Evolutionary conservation across 2,329 filamentous ascomycete genomes (phyloP).

Genomic region (Fusarium oxysporum): DNA sequence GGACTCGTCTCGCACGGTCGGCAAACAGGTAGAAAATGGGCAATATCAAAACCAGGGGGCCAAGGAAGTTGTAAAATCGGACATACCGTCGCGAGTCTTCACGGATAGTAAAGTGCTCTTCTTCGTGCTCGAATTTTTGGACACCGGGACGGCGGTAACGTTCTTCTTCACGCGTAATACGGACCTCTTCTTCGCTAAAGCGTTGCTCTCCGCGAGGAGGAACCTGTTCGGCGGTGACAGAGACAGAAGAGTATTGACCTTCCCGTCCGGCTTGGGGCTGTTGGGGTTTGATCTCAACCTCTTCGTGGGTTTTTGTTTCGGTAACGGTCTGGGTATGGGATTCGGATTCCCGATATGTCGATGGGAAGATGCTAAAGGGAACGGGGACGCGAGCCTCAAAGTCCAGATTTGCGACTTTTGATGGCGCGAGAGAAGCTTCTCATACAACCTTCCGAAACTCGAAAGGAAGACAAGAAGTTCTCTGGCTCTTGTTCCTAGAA

Average conservation of each 20-base stretch:
- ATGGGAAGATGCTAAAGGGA: slow-evolving; percentile 99
- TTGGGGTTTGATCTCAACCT: slow-evolving; percentile 83
- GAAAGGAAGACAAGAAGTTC: slow-evolving; percentile 78
- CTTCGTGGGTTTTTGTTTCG: slow-evolving; percentile 79
- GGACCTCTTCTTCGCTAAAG: slow-evolving; percentile 86
- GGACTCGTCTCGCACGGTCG: neutral
- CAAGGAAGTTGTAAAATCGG: slow-evolving; percentile 22
- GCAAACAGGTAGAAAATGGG: neutral
- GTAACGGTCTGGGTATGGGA: slow-evolving; percentile 64
- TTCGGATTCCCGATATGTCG: slow-evolving; percentile 81
- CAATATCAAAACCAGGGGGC: neutral
- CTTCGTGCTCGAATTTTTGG: slow-evolving; percentile 52
- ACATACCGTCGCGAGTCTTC: slow-evolving; percentile 66
- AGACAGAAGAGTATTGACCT: slow-evolving; percentile 87
- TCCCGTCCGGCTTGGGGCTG: slow-evolving; percentile 95
- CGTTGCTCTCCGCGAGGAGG: slow-evolving; percentile 72
- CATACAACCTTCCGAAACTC: slow-evolving; percentile 67
- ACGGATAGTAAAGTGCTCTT: slow-evolving; percentile 50
- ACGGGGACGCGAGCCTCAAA: slow-evolving; percentile 99
- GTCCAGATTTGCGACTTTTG: slow-evolving; percentile 97
- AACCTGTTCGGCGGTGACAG: slow-evolving; percentile 66
- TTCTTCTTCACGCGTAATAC: slow-evolving; percentile 82
- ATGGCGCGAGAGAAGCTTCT: slow-evolving; percentile 75
- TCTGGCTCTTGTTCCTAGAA: slow-evolving; percentile 72
- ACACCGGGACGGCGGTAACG: slow-evolving; percentile 77